phyloP scores from a whole-genome alignment of 140 eudicot species.

The Flaveria floridana region DNA sequence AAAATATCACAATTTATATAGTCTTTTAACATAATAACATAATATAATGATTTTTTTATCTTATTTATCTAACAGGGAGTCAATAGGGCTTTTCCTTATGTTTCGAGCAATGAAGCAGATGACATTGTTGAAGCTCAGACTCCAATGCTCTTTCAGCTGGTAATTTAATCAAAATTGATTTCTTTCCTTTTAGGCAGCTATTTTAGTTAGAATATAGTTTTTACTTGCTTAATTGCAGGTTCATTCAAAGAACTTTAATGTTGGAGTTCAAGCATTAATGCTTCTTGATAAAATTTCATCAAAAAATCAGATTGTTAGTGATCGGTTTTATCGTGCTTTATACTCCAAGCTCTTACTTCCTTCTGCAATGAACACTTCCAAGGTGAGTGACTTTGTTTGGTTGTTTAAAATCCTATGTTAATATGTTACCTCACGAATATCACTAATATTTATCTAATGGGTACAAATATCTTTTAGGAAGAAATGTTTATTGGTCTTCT shows the following conservation, averaged over 20 bases:
- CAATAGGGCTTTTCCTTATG: slow-evolving; percentile 93
- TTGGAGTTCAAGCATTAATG: slow-evolving; percentile 92
- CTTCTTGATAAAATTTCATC: slow-evolving; percentile 91
- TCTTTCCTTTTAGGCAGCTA: neutral
- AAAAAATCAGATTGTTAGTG: slow-evolving; percentile 89
- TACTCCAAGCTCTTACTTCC: slow-evolving; percentile 89
- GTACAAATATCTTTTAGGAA: slow-evolving; percentile 50
- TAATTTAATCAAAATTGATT: slow-evolving; percentile 26
- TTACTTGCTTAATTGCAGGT: slow-evolving; percentile 50
- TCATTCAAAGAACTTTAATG: slow-evolving; percentile 91
- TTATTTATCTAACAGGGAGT: slow-evolving; percentile 61
- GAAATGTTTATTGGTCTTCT: slow-evolving; percentile 88
- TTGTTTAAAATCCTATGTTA: slow-evolving; percentile 2
- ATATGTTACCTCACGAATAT: neutral
- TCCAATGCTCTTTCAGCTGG: slow-evolving; percentile 91
- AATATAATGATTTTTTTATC: slow-evolving; percentile 13
- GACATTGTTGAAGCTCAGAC: slow-evolving; percentile 88
- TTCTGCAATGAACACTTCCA: slow-evolving; percentile 90
- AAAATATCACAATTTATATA: neutral
- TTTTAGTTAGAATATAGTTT: slow-evolving; percentile 14
- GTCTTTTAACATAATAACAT: neutral
- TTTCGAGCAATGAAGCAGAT: slow-evolving; percentile 81
- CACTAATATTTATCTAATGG: neutral
- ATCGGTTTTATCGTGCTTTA: slow-evolving; percentile 94
- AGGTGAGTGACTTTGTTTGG: slow-evolving; percentile 43